phyloP scores from a whole-genome alignment of 163 green algal genomes.

The Scenedesmus sp. region DNA sequence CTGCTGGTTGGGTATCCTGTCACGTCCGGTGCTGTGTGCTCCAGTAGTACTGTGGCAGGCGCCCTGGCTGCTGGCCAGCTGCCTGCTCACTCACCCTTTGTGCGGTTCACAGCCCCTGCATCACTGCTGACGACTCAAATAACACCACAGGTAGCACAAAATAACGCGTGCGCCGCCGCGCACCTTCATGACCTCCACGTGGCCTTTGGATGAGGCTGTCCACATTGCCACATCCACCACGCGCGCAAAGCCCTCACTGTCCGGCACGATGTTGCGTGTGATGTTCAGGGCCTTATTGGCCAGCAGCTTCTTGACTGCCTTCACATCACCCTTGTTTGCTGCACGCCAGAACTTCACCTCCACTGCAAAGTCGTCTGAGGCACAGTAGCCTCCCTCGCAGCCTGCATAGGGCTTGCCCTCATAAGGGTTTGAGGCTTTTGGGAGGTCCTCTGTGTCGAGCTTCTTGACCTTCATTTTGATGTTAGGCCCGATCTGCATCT shows the following conservation, averaged over 20 bases:
- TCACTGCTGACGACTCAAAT: not conserved
- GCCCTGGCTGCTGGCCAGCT: too few species aligned
- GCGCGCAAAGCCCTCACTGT: slow-evolving; percentile 19
- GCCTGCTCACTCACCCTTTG: too few species aligned
- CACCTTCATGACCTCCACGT: slow-evolving; percentile 46
- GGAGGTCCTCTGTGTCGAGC: not conserved
- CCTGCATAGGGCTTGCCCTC: slow-evolving; percentile 38
- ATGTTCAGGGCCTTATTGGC: slow-evolving; percentile 15
- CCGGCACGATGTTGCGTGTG: slow-evolving; percentile 43
- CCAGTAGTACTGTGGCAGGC: too few species aligned
- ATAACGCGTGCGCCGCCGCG: not conserved
- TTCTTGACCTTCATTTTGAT: slow-evolving; percentile 10
- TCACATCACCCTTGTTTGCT: not conserved
- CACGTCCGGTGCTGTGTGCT: too few species aligned
- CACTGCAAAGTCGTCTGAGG: not conserved
- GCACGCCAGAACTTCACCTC: slow-evolving; percentile 24
- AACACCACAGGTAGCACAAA: not conserved
- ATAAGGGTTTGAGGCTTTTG: slow-evolving; percentile 24
- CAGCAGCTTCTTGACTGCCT: slow-evolving; percentile 35
- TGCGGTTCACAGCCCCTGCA: too few species aligned
- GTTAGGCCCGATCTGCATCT: not conserved
- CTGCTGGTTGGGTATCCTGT: too few species aligned
- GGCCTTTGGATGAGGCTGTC: slow-evolving; percentile 19
- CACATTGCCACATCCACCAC: slow-evolving; percentile 42
- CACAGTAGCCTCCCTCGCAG: slow-evolving; percentile 45